phyloP scores from a whole-genome alignment of 306 rosid genomes.

The Albizia julibrissin region DNA sequence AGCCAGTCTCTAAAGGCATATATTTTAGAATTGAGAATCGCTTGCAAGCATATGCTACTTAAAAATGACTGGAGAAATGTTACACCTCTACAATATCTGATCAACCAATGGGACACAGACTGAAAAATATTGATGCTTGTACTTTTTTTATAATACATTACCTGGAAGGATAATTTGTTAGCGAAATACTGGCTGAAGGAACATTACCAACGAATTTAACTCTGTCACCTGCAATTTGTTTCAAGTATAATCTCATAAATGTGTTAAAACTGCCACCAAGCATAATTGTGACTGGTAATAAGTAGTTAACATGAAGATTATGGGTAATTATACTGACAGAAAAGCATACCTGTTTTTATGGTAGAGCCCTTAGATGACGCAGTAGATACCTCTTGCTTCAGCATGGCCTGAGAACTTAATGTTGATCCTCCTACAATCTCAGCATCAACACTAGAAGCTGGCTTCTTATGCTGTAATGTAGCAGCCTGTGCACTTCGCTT shows the following conservation, averaged over 20 bases:
- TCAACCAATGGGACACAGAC: background rate
- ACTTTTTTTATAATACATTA: slow-evolving; percentile 32
- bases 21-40: background rate
- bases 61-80: background rate
- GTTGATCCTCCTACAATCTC: slow-evolving; percentile 84
- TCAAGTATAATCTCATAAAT: slow-evolving; percentile 16
- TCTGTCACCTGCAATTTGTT: slow-evolving; percentile 73
- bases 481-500: slow-evolving; percentile 62
- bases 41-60: background rate
- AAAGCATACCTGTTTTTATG: slow-evolving; percentile 63
- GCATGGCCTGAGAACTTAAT: slow-evolving; percentile 67
- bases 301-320: slow-evolving; percentile 2
- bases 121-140: background rate
- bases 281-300: background rate
- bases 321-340: slow-evolving; percentile 4
- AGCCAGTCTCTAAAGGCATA: background rate
- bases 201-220: slow-evolving; percentile 78
- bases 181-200: slow-evolving; percentile 48
- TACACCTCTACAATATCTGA: background rate
- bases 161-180: slow-evolving; percentile 64
- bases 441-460: slow-evolving; percentile 87
- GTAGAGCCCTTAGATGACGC: slow-evolving; percentile 74
- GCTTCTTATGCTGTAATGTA: slow-evolving; percentile 67
- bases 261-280: background rate
- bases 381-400: slow-evolving; percentile 85